Evolutionary conservation across 495 filamentous ascomycete species (phyloP).

Genomic region (Aspergillus bridgeri): DNA sequence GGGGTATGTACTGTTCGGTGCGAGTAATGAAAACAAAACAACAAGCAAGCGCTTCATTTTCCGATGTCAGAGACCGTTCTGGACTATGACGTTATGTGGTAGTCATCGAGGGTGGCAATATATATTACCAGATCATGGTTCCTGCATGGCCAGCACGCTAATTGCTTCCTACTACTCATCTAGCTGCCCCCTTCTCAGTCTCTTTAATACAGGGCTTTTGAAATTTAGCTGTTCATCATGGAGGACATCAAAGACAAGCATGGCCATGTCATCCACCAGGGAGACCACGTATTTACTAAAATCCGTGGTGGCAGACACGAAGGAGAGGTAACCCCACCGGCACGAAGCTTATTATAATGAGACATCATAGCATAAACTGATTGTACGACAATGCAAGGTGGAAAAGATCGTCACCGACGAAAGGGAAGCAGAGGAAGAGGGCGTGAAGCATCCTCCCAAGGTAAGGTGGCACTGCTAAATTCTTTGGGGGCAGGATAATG

Average conservation of each 20-base stretch:
- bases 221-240: neutral
- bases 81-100: no score
- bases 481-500: neutral
- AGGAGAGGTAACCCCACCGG: conserved; percentile 7
- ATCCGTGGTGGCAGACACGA: conserved; percentile 15
- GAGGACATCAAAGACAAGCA: conserved; percentile 12
- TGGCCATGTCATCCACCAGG: conserved; percentile 10
- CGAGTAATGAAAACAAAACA: no score
- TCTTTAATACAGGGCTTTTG: no score
- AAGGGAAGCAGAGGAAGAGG: conserved; percentile 3
- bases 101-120: no score
- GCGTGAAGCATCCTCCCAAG: conserved; percentile 15
- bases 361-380: neutral
- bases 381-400: neutral
- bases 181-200: no score
- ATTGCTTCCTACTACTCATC: no score
- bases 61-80: no score
- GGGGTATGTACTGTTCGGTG: no score
- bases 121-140: no score
- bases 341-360: neutral
- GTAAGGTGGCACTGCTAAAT: neutral
- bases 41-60: no score
- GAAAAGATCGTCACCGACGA: conserved; percentile 12
- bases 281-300: conserved; percentile 12
- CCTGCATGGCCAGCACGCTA: no score